phyloP scores from a whole-genome alignment of 2,329 filamentous ascomycete species.

The Paecilomyces formosus region DNA sequence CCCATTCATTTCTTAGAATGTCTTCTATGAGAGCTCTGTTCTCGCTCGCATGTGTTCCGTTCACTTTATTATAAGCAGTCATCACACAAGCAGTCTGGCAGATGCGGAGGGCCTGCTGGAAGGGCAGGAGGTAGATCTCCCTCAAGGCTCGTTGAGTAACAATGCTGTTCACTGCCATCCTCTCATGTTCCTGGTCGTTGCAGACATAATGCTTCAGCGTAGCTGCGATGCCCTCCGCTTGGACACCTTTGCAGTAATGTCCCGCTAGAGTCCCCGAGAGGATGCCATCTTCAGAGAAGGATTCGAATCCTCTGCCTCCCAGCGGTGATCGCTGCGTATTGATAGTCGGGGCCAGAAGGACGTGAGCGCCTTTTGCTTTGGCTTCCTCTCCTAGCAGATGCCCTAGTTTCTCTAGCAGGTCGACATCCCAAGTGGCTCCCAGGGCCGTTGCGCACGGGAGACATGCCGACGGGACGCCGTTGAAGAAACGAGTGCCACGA shows the following conservation, averaged over 20 bases:
- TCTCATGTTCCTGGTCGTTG: conserved; percentile 39
- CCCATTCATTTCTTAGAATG: conserved; percentile 40
- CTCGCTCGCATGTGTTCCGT: conserved; percentile 42
- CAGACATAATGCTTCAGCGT: conserved; percentile 61
- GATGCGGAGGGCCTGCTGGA: conserved; percentile 53
- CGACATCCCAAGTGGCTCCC: conserved; percentile 70
- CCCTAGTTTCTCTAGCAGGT: conserved; percentile 62
- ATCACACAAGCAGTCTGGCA: conserved; percentile 50
- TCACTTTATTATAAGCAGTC: conserved; percentile 53
- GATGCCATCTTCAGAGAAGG: conserved; percentile 74
- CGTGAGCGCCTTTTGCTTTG: conserved; percentile 64
- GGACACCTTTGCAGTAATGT: conserved; percentile 64
- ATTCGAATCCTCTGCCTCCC: conserved; percentile 81
- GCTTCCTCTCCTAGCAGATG: conserved; percentile 63
- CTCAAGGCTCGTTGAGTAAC: conserved; percentile 48
- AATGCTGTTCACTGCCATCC: conserved; percentile 33
- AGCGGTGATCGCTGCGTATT: conserved; percentile 77
- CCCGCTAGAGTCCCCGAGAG: conserved; percentile 67
- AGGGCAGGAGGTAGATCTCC: conserved; percentile 58
- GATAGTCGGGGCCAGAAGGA: conserved; percentile 69
- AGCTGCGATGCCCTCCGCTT: conserved; percentile 65
- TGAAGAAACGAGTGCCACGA: conserved; percentile 61
- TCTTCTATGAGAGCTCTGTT: conserved; percentile 33
- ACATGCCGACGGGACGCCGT: conserved; percentile 62
- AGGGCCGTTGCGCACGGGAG: conserved; percentile 74